phyloP scores from a whole-genome alignment of 768 basidiomycete genomes.

The Lentinus brumalis region DNA sequence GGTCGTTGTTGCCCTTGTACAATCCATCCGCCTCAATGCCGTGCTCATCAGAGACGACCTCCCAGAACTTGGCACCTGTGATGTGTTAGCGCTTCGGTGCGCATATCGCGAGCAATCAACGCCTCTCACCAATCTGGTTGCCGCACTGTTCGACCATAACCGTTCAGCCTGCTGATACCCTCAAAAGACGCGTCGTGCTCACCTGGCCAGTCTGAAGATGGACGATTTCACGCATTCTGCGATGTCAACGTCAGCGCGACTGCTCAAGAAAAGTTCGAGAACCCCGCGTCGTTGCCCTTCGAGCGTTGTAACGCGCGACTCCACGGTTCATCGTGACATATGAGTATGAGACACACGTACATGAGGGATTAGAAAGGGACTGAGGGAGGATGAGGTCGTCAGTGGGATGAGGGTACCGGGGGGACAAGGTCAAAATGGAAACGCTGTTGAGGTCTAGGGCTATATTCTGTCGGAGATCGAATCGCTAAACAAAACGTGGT shows the following conservation, averaged over 20 bases:
- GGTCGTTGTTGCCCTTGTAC: constrained; percentile 92
- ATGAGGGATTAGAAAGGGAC: constrained; percentile 28
- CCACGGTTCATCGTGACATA: not conserved
- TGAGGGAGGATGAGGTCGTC: constrained; percentile 26
- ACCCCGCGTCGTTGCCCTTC: not conserved
- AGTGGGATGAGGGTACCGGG: constrained; percentile 28
- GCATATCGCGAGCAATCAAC: constrained; percentile 16
- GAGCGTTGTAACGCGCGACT: not conserved
- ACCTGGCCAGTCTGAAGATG: constrained; percentile 99
- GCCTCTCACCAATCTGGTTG: constrained; percentile 93
- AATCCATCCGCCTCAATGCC: constrained; percentile 91
- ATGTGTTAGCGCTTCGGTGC: constrained; percentile 18
- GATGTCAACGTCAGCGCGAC: constrained; percentile 27
- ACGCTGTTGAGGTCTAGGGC: constrained; percentile 26
- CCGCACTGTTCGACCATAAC: constrained; percentile 67
- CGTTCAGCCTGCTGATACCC: constrained; percentile 23
- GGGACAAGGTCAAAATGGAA: constrained; percentile 29
- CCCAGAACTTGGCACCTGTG: constrained; percentile 93
- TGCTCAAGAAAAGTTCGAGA: constrained; percentile 6
- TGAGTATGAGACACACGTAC: constrained; percentile 27
- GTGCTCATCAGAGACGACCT: constrained; percentile 98
- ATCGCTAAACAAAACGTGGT: constrained; percentile 22
- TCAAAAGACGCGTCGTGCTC: constrained; percentile 27
- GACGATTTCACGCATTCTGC: constrained; percentile 98
- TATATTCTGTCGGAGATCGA: constrained; percentile 24